Percentiles rank a stretch among this genome's conserved stretches.
Conservation (phyloP, 2,329 filamentous ascomycete species). For the Nigrospora oryzae region DNA sequence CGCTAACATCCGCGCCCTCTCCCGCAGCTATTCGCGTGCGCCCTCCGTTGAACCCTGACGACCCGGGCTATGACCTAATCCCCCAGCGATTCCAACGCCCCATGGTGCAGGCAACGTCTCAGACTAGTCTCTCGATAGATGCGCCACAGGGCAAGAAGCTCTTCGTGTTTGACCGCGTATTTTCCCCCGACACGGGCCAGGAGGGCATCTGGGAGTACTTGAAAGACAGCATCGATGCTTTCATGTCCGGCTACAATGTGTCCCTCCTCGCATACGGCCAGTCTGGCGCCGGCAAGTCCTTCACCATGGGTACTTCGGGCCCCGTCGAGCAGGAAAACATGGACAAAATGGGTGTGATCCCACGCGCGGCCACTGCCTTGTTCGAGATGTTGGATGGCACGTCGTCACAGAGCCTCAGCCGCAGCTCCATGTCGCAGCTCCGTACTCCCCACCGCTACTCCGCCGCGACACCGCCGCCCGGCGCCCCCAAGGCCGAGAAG, state of each 20-base stretch:
- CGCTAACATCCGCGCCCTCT: neutral
- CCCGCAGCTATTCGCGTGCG: conserved; percentile 78
- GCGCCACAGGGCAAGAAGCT: conserved; percentile 87
- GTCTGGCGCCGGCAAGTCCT: conserved; percentile 95
- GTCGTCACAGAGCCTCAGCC: conserved; percentile 34
- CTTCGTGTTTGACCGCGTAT: conserved; percentile 95
- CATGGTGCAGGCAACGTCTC: conserved; percentile 82
- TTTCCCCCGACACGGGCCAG: conserved; percentile 73
- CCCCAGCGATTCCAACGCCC: conserved; percentile 90
- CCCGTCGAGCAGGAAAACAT: conserved; percentile 65
- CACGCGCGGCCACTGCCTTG: conserved; percentile 74
- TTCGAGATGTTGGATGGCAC: conserved; percentile 76
- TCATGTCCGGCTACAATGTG: conserved; percentile 96
- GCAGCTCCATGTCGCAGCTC: conserved; percentile 67
- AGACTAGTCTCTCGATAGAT: conserved; percentile 81
- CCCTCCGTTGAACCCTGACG: conserved; percentile 71
- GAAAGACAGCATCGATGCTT: conserved; percentile 79
- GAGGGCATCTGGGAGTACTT: conserved; percentile 93
- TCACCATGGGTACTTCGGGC: conserved; percentile 96
- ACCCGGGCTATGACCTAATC: conserved; percentile 91
- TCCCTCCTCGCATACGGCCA: conserved; percentile 95
- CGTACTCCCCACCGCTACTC: conserved; percentile 76
- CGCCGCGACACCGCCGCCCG: conserved; percentile 31
- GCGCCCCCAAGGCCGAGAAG: conserved; percentile 46
- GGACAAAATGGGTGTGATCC: conserved; percentile 84